A percentile compares a stretch with the other conserved stretches of the same genome.
Evolutionary conservation across 805 yeast genomes (phyloP).

Genomic region (Pichia californica): DNA sequence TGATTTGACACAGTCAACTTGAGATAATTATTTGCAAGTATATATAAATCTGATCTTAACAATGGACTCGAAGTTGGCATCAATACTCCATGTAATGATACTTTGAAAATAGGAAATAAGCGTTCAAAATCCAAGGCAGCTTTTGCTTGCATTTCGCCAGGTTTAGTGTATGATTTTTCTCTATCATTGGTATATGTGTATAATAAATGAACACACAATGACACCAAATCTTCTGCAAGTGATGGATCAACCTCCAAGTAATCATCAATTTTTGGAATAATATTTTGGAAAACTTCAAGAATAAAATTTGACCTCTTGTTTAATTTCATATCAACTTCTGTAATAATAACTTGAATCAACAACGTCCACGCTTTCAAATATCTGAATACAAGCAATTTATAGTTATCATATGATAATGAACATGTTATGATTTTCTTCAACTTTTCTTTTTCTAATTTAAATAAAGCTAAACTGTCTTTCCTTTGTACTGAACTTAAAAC

Average conservation of each 20-base stretch:
- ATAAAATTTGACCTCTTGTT: slow-evolving; percentile 54
- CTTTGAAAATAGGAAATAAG: slow-evolving; percentile 61
- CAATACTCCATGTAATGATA: slow-evolving; percentile 67
- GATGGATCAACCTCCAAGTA: slow-evolving; percentile 59
- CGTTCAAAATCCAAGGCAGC: slow-evolving; percentile 40
- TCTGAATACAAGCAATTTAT: slow-evolving; percentile 47
- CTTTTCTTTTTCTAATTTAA: slow-evolving; percentile 20
- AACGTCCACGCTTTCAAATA: slow-evolving; percentile 81
- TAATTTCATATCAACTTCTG: slow-evolving; percentile 42
- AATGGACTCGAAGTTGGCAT: slow-evolving; percentile 61
- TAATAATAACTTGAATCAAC: slow-evolving; percentile 64
- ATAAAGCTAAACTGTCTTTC: slow-evolving; percentile 13
- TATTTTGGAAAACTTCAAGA: slow-evolving; percentile 65
- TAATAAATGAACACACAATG: slow-evolving; percentile 65
- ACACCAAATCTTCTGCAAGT: slow-evolving; percentile 71
- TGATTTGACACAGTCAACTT: slow-evolving; percentile 40
- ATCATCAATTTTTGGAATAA: slow-evolving; percentile 70
- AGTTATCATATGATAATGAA: slow-evolving; percentile 39
- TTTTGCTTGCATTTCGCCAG: slow-evolving; percentile 26
- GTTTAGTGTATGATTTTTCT: slow-evolving; percentile 16
- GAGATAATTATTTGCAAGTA: slow-evolving; percentile 61
- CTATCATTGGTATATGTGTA: slow-evolving; percentile 51
- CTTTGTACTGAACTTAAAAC: slow-evolving; percentile 16
- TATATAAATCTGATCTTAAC: slow-evolving; percentile 74
- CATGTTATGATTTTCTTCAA: slow-evolving; percentile 37